Evolutionary conservation across 2,329 filamentous ascomycete species (phyloP).

Genomic region (Ascochyta fabae): DNA sequence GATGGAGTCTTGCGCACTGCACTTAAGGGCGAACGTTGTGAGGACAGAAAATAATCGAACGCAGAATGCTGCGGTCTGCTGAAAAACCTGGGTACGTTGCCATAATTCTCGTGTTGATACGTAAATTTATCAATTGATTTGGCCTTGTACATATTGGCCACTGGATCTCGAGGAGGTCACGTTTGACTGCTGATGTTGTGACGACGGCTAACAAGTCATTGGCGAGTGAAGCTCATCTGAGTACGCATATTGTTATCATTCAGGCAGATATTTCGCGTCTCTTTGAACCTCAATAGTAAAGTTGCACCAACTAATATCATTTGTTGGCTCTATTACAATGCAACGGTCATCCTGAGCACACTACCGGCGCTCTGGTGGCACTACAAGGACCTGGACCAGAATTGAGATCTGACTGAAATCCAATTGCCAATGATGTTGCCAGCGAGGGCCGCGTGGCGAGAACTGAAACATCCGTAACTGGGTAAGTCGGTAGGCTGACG

Average conservation of each 20-base stretch:
- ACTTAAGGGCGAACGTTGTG: too few species aligned
- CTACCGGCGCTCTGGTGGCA: background rate
- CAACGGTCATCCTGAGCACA: background rate
- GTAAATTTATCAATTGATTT: background rate
- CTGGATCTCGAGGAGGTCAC: background rate
- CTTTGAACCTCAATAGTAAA: too few species aligned
- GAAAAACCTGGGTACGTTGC: background rate
- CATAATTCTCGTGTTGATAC: background rate
- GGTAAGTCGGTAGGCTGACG: slow-evolving; percentile 7
- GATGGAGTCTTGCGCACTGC: too few species aligned
- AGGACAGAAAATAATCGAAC: too few species aligned
- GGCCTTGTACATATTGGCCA: background rate
- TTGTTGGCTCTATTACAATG: too few species aligned
- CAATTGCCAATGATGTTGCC: background rate
- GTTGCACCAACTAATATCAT: too few species aligned
- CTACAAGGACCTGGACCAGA: background rate
- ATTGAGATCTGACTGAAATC: background rate
- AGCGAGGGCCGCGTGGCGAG: slow-evolving; percentile 8
- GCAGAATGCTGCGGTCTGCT: background rate
- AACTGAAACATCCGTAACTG: slow-evolving; percentile 1
- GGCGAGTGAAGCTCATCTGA: background rate
- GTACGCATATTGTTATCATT: background rate
- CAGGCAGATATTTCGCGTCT: background rate
- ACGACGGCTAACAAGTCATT: background rate
- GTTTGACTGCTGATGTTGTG: background rate